Percentiles rank a stretch among this genome's conserved stretches.
Conservation (phyloP, 2,329 filamentous ascomycete species). For the Colletotrichum sp. region DNA sequence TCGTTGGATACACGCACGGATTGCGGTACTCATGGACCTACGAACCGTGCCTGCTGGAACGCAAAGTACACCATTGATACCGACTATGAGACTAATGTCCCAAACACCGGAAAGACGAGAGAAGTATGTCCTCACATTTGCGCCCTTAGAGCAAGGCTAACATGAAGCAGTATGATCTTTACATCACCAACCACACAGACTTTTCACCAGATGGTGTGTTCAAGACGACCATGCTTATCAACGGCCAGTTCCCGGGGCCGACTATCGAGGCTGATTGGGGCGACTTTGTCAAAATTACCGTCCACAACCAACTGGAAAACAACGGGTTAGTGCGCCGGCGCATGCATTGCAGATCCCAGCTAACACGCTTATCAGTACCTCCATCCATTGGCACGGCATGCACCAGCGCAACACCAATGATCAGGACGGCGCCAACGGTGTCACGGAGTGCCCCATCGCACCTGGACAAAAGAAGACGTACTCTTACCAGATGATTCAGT, state of each 20-base stretch:
- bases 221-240: conserved; percentile 48
- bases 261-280: conserved; percentile 51
- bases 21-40: conserved; percentile 32
- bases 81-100: conserved; percentile 30
- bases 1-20: conserved; percentile 1
- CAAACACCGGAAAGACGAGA: conserved; percentile 27
- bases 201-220: conserved; percentile 25
- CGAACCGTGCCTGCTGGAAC: conserved; percentile 35
- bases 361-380: conserved; percentile 44
- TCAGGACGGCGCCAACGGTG: conserved; percentile 48
- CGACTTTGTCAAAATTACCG: conserved; percentile 55
- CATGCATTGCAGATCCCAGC: not conserved
- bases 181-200: conserved; percentile 27
- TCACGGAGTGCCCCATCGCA: conserved; percentile 47
- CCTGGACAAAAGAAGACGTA: conserved; percentile 37
- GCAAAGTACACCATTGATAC: conserved; percentile 33
- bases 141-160: not conserved
- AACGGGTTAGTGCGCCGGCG: conserved; percentile 27
- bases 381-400: conserved; percentile 54
- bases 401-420: conserved; percentile 46
- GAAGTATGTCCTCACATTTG: conserved; percentile 20
- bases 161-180: conserved; percentile 27
- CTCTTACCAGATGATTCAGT: conserved; percentile 38
- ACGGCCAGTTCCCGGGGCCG: conserved; percentile 54
- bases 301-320: conserved; percentile 62